Conservation (phyloP, 345 rosid genomes). For the Eucalyptus marginata region DNA sequence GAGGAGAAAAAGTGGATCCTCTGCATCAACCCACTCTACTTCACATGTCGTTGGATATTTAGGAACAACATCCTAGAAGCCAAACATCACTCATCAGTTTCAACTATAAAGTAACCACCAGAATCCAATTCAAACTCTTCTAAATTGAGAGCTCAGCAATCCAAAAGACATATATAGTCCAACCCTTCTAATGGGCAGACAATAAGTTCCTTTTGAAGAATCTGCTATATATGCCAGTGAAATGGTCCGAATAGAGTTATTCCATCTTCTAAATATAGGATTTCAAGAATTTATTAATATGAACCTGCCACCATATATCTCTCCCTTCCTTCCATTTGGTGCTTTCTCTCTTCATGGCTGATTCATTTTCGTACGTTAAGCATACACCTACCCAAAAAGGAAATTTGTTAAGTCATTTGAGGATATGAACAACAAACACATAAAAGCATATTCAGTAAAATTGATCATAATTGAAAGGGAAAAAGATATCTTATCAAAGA, state of each 20-base stretch:
- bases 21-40: constrained; percentile 99
- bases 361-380: constrained; percentile 68
- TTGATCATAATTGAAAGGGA: neutral
- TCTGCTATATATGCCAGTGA: neutral
- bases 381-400: constrained; percentile 42
- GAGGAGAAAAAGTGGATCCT: constrained; percentile 90
- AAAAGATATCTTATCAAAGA: neutral
- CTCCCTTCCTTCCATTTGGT: constrained; percentile 86
- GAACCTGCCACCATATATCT: constrained; percentile 96
- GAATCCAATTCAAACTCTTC: neutral
- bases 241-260: neutral
- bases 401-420: neutral
- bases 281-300: neutral
- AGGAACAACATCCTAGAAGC: constrained; percentile 65
- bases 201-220: neutral
- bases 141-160: neutral
- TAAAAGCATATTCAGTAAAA: neutral
- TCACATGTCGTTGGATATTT: constrained; percentile 72
- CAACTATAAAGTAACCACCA: neutral
- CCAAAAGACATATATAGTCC: neutral
- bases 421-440: neutral
- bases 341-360: constrained; percentile 54
- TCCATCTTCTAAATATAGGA: neutral
- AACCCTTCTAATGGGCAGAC: neutral
- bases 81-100: neutral